A percentile compares a stretch with the other conserved stretches of the same genome.
These are phyloP conservation scores for Capsella rubella DNA, from an alignment of 441 rosid species.

Conservation along the genomic window DNA sequence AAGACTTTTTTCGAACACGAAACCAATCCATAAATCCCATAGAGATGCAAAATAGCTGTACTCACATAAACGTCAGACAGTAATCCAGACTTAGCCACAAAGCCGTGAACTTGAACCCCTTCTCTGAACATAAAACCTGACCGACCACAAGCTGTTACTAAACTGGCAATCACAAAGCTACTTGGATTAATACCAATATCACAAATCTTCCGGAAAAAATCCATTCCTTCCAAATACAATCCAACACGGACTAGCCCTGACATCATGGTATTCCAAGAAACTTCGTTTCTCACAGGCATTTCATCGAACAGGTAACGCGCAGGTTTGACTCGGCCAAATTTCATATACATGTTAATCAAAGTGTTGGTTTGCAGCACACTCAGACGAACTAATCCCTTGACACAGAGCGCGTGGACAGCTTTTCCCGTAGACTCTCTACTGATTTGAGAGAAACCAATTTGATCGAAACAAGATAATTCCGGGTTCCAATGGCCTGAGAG, in stretches of 20 bases:
- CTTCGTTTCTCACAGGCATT: slow-evolving; percentile 66
- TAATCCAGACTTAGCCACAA: slow-evolving; percentile 63
- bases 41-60: slow-evolving; percentile 81
- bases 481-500: slow-evolving; percentile 72
- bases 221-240: slow-evolving; percentile 51
- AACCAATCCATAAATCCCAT: slow-evolving; percentile 63
- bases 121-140: slow-evolving; percentile 63
- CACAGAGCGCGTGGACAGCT: slow-evolving; percentile 80
- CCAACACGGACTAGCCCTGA: slow-evolving; percentile 71
- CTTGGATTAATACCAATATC: slow-evolving; percentile 56
- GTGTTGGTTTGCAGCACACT: slow-evolving; percentile 59
- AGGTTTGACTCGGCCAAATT: slow-evolving; percentile 51
- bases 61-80: slow-evolving; percentile 75
- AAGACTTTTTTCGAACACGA: slow-evolving; percentile 64
- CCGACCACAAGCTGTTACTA: slow-evolving; percentile 78
- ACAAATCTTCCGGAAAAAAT: slow-evolving; percentile 57
- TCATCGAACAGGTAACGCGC: slow-evolving; percentile 78
- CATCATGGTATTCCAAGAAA: slow-evolving; percentile 87
- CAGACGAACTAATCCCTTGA: slow-evolving; percentile 55
- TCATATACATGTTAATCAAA: slow-evolving; percentile 60
- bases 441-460: slow-evolving; percentile 85
- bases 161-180: slow-evolving; percentile 74
- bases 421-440: slow-evolving; percentile 55
- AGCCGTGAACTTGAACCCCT: slow-evolving; percentile 76
- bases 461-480: slow-evolving; percentile 66